Percentiles rank a stretch among this genome's conserved stretches.
These are phyloP conservation scores for Scalesia atractyloides DNA, from an alignment of 129 eudicot species.

Conservation along the genomic window DNA sequence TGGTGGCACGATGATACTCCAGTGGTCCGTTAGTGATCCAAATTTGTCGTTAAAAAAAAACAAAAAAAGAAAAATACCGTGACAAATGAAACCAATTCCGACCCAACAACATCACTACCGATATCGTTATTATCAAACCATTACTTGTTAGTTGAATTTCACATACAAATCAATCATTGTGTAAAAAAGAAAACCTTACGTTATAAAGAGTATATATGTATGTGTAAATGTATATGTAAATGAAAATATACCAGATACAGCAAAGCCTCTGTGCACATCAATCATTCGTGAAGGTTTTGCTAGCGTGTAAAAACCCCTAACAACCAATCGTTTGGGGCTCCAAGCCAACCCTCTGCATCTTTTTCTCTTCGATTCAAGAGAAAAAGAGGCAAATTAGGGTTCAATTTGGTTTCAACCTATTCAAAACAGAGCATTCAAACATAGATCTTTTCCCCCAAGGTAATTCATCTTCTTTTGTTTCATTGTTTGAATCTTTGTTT, in stretches of 20 bases:
- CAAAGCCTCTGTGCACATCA: conserved; percentile 15
- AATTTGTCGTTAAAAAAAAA: no score
- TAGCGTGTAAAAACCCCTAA: conserved; percentile 30
- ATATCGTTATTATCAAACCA: no score
- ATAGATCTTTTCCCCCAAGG: conserved; percentile 26
- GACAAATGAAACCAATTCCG: no score
- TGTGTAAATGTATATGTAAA: neutral
- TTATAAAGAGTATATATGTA: neutral
- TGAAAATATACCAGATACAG: neutral
- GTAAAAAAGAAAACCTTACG: neutral
- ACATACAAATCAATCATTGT: no score
- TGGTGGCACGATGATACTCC: no score
- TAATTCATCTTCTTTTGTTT: conserved; percentile 5
- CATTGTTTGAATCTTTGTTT: conserved; percentile 2
- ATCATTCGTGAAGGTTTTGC: conserved; percentile 24
- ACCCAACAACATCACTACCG: no score
- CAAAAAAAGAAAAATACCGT: no score
- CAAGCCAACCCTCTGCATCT: neutral
- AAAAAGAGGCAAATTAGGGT: conserved; percentile 28
- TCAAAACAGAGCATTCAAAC: conserved; percentile 16
- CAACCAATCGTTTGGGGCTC: conserved; percentile 37
- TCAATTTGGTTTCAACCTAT: neutral
- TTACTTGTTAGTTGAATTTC: no score
- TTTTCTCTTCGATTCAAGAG: neutral
- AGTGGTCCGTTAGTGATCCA: no score